Evolutionary conservation across 495 filamentous ascomycete species (phyloP).

Genomic region (Tuber brumale): DNA sequence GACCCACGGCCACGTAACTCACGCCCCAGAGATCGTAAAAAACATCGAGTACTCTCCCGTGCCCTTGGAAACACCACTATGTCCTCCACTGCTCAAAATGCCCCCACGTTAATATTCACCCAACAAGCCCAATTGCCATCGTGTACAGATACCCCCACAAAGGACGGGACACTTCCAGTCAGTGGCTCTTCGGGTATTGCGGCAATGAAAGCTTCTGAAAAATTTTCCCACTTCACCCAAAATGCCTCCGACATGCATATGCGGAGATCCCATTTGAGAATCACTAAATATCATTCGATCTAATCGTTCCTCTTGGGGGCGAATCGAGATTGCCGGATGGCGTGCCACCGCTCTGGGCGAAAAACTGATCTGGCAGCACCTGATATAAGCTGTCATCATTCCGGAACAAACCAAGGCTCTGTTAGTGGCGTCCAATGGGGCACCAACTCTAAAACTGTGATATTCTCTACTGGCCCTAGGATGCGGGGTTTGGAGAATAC

Average conservation of each 20-base stretch:
- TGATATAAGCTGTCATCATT: not conserved
- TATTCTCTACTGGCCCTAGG: not conserved
- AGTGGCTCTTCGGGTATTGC: not conserved
- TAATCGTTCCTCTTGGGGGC: not conserved
- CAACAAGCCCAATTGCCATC: not conserved
- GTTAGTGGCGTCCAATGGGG: not conserved
- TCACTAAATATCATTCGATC: constrained; percentile 1
- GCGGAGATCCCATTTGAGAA: not conserved
- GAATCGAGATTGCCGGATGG: not conserved
- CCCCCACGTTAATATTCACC: not conserved
- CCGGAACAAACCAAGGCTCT: not conserved
- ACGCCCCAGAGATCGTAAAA: not conserved
- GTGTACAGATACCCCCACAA: not conserved
- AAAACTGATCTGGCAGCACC: not conserved
- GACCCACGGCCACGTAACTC: not conserved
- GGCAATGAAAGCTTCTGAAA: not conserved
- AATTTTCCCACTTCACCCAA: not conserved
- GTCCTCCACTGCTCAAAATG: not conserved
- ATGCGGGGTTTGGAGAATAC: not conserved
- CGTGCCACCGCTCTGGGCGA: not conserved
- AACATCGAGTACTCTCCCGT: not conserved
- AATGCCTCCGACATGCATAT: not conserved
- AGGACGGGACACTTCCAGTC: not conserved
- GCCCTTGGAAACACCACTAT: too few species aligned
- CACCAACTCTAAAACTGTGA: not conserved